Base-by-base conservation (phyloP, 1,139 yeast species). In the Kodamaea anthophila region DNA sequence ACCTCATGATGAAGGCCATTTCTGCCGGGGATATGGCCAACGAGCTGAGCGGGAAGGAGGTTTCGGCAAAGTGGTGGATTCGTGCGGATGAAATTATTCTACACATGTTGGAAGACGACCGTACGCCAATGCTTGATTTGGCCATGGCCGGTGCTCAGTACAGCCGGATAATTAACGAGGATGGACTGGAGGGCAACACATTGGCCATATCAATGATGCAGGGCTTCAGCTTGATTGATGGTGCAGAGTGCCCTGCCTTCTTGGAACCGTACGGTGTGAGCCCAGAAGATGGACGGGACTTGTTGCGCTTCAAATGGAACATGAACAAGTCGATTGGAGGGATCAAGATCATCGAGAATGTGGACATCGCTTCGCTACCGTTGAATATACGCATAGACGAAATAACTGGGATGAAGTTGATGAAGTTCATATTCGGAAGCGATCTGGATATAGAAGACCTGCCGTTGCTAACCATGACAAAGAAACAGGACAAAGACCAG, bases 281-380 rank as follows among this genome's bases (percentile, higher is more conserved):
- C 21, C 34, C 41, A 13, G 23, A 25, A 24, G 25, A 35, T 12
- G 34, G 43, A 6, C 40, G 40, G 14, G 53, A 49, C 33, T 40
- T 77, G 46, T 51, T 78, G 9, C 53, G 58, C 5, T 58, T 76
- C 5, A 59, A 54, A 21, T 81, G 91, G 91, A 67, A 71, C 4
- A 70, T 78, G 75, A 74, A 72, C 37, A 60, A 71, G 31, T 71
- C 80, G 10, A 71, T 79, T 24, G 88, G 87, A 25, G 88, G 88
- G 1, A 78, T 80, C 36, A 65, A 70, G 39, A 64, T 79, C 21
- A 60, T 79, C 37, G 77, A 72, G 39, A 57, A 65, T 37, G 67
- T 77, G 29, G 71, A 68, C 28, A 58, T 79, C 19, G 51, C 56
- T 18, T 58, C 81, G 5, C 57, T 63, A 31, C 86, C 86, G 24